Evolutionary conservation across 2,329 filamentous ascomycete genomes (phyloP).

Genomic region (Fusarium robinianum): DNA sequence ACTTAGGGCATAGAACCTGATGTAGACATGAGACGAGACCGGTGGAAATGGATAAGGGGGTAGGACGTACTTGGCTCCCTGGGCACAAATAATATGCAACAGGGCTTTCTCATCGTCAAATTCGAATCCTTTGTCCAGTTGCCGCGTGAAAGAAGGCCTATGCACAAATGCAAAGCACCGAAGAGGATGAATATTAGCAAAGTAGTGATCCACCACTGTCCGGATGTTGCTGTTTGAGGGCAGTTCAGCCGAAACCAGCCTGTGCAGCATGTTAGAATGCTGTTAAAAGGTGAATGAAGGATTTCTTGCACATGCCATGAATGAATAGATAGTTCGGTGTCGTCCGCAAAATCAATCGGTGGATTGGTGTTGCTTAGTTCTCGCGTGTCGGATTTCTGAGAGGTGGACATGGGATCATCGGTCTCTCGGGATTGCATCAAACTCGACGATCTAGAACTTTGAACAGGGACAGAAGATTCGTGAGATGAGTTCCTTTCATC

Average conservation of each 20-base stretch:
- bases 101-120: conserved; percentile 45
- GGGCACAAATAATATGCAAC: conserved; percentile 45
- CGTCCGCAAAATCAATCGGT: conserved; percentile 33
- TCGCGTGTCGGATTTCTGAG: conserved; percentile 28
- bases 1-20: conserved; percentile 43
- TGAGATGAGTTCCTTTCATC: conserved; percentile 29
- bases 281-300: too few species aligned
- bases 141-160: conserved; percentile 46
- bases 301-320: conserved; percentile 35
- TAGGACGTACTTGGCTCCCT: conserved; percentile 43
- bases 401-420: conserved; percentile 20
- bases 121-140: conserved; percentile 44
- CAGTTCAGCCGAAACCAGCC: conserved; percentile 42
- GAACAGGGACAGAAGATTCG: conserved; percentile 23
- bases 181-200: conserved; percentile 47
- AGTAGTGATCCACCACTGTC: conserved; percentile 45
- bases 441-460: conserved; percentile 30
- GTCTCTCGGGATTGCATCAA: conserved; percentile 34
- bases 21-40: conserved; percentile 7
- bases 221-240: conserved; percentile 43
- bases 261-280: conserved; percentile 23
- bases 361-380: conserved; percentile 29
- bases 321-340: conserved; percentile 35
- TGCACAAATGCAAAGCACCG: conserved; percentile 48
- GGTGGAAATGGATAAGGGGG: background rate